Base-by-base conservation (phyloP, 139 green algal genomes). In the Yamagishiella unicocca region DNA sequence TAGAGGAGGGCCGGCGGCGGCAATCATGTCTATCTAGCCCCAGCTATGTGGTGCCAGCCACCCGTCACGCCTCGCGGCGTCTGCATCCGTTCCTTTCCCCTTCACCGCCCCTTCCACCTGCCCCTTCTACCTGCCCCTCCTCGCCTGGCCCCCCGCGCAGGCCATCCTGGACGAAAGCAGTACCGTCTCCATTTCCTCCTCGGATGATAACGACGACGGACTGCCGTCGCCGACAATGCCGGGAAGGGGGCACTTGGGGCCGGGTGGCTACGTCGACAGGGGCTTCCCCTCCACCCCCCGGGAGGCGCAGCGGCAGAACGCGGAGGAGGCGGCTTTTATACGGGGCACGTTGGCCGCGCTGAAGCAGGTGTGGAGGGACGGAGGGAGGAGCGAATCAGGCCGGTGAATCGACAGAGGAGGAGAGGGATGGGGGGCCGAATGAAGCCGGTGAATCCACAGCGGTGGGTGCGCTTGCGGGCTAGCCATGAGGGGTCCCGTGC, bases 281-380 rank as follows among this genome's bases (percentile, higher is more conserved):
- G 33, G 8, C 33, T 25, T 7, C 2, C 31, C 31, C 33, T 21
- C 66, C 6, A 21, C 31, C 14, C 4, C 25, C 17, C 66, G 62
- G 10, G 22, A 71, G 10, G 9, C 24, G 7, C 46, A 67, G 46
- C 74, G 75, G 6, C 35, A 37, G 53, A 72, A 75, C 24, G 58
- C 78, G 29, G 61, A 85, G 78, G 61, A 85, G 78, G 78, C 78
- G 40, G 78, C 78, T 5, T 85, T 85, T 61, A 85, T 85, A 2
- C 78, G 78, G 6, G 78, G 78, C 58, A 85, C 78, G 5, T 38
- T 85, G 61, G 61, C 78, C 61, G 78, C 78, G 2, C 58, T 85
- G 5, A 85, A 85, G 55, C 78, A 73, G 76, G 76, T 70, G 25
- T 2, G 75, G 8, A 45, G 14, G 31, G 6, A 25, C 50, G 50